Evolutionary conservation across 192 early-diverging fungal genomes (phyloP).

Genomic region (Coemansia sp.): DNA sequence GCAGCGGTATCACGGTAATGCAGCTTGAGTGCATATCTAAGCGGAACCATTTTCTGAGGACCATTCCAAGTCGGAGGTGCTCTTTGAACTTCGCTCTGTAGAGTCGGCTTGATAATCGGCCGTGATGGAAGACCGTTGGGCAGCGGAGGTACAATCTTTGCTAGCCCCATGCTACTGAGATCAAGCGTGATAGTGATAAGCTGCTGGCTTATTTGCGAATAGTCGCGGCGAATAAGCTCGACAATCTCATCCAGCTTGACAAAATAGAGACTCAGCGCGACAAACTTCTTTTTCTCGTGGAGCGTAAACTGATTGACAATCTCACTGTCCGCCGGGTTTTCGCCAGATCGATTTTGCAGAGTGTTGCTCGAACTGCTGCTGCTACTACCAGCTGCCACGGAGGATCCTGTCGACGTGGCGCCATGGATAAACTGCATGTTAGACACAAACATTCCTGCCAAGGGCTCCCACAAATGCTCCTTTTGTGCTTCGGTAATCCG

Average conservation of each 20-base stretch:
- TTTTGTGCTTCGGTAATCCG: conserved; percentile 56
- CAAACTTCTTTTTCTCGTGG: conserved; percentile 61
- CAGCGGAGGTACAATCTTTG: not conserved
- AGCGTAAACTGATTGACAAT: conserved; percentile 45
- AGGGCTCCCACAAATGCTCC: conserved; percentile 66
- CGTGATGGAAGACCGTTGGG: not conserved
- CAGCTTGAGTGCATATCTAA: conserved; percentile 41
- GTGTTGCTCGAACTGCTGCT: not conserved
- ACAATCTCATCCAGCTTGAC: conserved; percentile 63
- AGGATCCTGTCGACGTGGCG: not conserved
- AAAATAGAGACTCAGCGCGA: conserved; percentile 59
- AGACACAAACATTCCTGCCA: conserved; percentile 59
- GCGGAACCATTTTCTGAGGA: conserved; percentile 37
- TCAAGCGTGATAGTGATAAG: conserved; percentile 68
- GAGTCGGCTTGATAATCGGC: conserved; percentile 7
- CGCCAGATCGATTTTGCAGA: not conserved
- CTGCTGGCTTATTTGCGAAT: conserved; percentile 59
- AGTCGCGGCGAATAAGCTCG: conserved; percentile 59
- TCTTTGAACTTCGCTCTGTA: not conserved
- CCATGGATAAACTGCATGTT: conserved; percentile 38
- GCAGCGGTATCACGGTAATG: conserved; percentile 19
- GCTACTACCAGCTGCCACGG: not conserved
- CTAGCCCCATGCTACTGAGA: conserved; percentile 38
- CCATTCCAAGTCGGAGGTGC: conserved; percentile 33
- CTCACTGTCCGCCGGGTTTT: conserved; percentile 9